Percentiles rank a stretch among this genome's conserved stretches.
Conservation (phyloP, 495 filamentous ascomycete species). For the Niebla homalea region DNA sequence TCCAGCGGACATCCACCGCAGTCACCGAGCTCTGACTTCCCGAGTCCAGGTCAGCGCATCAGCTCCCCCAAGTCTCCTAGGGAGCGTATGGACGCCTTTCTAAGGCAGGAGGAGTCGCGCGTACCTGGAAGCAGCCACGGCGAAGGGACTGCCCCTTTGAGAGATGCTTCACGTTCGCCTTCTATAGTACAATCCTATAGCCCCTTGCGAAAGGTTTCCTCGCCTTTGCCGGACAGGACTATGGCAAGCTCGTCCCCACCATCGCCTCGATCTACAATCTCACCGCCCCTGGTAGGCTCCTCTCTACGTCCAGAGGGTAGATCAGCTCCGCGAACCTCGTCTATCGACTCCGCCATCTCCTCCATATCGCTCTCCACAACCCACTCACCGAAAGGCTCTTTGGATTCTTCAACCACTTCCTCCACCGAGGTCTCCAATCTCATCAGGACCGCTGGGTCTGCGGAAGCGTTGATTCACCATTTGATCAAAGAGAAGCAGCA, state of each 20-base stretch:
- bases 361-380: slow-evolving; percentile 57
- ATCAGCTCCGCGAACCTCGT: slow-evolving; percentile 63
- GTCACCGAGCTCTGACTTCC: slow-evolving; percentile 5
- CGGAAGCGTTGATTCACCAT: slow-evolving; percentile 79
- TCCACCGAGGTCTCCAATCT: slow-evolving; percentile 51
- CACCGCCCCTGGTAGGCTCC: slow-evolving; percentile 3
- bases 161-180: slow-evolving; percentile 5
- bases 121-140: neutral
- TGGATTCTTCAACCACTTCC: slow-evolving; percentile 41
- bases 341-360: slow-evolving; percentile 90
- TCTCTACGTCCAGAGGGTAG: slow-evolving; percentile 25
- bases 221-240: slow-evolving; percentile 9
- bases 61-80: slow-evolving; percentile 12
- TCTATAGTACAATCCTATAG: slow-evolving; percentile 14
- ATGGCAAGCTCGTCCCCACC: slow-evolving; percentile 15
- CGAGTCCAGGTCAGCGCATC: neutral
- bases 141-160: neutral
- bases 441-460: slow-evolving; percentile 71
- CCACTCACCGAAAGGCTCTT: slow-evolving; percentile 49
- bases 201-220: slow-evolving; percentile 16
- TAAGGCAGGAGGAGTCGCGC: neutral
- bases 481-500: slow-evolving; percentile 85
- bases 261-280: slow-evolving; percentile 13
- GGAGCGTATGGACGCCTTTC: slow-evolving; percentile 8
- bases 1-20: slow-evolving; percentile 1